Evolutionary conservation across 2,329 filamentous ascomycete genomes (phyloP).

Genomic region (Ophiocordyceps camponoti-floridani): DNA sequence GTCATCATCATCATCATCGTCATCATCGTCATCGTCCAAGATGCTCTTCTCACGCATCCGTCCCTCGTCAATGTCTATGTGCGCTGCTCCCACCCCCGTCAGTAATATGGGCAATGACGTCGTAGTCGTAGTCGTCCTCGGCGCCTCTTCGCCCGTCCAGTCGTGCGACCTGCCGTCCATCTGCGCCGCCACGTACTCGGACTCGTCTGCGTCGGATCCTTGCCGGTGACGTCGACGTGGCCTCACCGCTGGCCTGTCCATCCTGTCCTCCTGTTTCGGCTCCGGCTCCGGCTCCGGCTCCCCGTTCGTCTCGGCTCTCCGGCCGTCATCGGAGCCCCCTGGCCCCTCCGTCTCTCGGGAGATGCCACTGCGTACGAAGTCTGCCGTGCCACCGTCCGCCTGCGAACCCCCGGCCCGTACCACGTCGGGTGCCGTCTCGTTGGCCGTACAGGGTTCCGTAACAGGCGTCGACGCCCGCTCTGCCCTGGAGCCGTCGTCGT

Average conservation of each 20-base stretch:
- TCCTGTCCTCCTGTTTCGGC: not conserved
- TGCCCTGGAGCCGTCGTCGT: no score
- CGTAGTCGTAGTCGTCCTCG: no score
- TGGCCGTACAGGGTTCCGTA: not conserved
- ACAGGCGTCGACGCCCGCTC: no score
- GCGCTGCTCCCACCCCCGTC: conserved; percentile 9
- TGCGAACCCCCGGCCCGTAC: not conserved
- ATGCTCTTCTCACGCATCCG: conserved; percentile 4
- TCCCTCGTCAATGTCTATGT: conserved; percentile 6
- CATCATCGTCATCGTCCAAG: no score
- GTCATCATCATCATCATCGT: no score
- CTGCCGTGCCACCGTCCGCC: not conserved
- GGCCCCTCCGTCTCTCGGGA: not conserved
- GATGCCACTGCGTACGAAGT: not conserved
- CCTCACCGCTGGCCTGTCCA: no score
- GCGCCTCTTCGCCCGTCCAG: not conserved
- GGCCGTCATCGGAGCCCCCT: no score
- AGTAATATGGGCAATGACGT: conserved; percentile 6
- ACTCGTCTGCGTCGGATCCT: no score
- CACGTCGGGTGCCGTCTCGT: not conserved
- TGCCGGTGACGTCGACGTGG: no score
- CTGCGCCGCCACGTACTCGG: not conserved
- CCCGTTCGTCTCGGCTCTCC: not conserved
- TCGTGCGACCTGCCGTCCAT: not conserved
- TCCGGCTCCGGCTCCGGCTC: no score